Conservation (phyloP, 768 basidiomycete genomes). For the Lepiota brunneoincarnata region DNA sequence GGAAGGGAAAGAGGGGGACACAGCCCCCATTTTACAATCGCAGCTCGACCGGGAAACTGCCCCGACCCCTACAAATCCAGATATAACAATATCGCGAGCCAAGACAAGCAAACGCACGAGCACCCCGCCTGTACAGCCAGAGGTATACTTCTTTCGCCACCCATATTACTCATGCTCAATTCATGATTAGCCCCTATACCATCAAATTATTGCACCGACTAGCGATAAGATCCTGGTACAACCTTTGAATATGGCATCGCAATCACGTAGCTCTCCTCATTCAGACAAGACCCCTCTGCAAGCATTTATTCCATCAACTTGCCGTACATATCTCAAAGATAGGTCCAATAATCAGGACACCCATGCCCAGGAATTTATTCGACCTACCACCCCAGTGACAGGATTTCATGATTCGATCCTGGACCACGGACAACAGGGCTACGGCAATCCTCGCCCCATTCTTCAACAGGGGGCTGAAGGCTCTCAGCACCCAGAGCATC, state of each 20-base stretch:
- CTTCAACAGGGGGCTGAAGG: neutral
- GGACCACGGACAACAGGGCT: neutral
- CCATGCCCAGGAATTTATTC: neutral
- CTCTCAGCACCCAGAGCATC: neutral
- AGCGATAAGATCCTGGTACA: neutral
- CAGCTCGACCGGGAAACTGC: no score
- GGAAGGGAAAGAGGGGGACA: no score
- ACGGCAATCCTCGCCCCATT: neutral
- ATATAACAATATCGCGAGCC: no score
- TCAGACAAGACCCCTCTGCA: neutral
- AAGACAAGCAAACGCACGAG: no score
- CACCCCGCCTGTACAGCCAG: no score
- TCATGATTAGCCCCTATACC: no score
- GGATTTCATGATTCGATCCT: neutral
- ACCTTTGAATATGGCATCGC: neutral
- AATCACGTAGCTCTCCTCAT: neutral
- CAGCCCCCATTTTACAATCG: no score
- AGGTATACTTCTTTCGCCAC: no score
- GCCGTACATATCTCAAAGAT: neutral
- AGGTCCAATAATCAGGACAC: constrained; percentile 2
- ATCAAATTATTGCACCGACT: no score
- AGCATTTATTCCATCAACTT: neutral
- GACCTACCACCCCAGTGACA: neutral
- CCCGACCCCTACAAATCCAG: no score
- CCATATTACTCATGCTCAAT: no score